Percentiles rank a stretch among this genome's conserved stretches.
These are phyloP conservation scores for Casuarina cunninghamiana DNA, from an alignment of 306 rosid genomes.

Conservation along the genomic window DNA sequence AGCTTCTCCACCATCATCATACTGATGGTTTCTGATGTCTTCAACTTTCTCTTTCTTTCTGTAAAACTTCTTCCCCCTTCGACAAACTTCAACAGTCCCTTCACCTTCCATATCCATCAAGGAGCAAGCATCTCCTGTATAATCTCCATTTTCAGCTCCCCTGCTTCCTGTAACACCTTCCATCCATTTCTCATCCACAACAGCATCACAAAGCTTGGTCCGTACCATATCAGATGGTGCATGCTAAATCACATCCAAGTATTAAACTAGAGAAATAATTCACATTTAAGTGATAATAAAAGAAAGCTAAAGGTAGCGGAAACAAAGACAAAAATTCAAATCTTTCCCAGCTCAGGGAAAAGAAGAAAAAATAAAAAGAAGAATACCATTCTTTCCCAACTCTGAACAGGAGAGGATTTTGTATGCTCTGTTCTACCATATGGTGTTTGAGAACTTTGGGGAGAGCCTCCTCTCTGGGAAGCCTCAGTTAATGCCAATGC, in stretches of 20 bases:
- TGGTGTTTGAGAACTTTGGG: constrained; percentile 50
- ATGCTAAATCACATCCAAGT: constrained; percentile 40
- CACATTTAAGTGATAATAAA: constrained; percentile 7
- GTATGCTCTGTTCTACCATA: constrained; percentile 40
- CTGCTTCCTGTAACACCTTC: constrained; percentile 68
- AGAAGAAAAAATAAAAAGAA: too few species aligned
- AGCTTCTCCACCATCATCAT: constrained; percentile 88
- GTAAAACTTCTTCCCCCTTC: constrained; percentile 48
- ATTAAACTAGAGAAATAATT: constrained; percentile 18
- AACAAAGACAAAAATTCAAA: constrained; percentile 14
- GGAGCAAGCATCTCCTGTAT: constrained; percentile 56
- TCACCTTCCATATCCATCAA: constrained; percentile 57
- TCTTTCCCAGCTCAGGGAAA: constrained; percentile 40
- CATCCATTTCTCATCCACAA: constrained; percentile 51
- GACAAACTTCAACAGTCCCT: constrained; percentile 52
- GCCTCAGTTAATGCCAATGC: constrained; percentile 65
- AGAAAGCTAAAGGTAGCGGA: constrained; percentile 16
- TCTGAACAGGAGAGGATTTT: constrained; percentile 44
- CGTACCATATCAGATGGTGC: constrained; percentile 38
- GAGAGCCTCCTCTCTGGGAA: constrained; percentile 67
- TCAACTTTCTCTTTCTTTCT: constrained; percentile 59
- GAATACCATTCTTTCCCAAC: constrained; percentile 54
- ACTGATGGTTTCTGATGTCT: constrained; percentile 45
- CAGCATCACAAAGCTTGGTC: constrained; percentile 46
- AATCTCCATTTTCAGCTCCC: constrained; percentile 75